phyloP scores from a whole-genome alignment of 345 rosid genomes.

The Gossypium thurberi region DNA sequence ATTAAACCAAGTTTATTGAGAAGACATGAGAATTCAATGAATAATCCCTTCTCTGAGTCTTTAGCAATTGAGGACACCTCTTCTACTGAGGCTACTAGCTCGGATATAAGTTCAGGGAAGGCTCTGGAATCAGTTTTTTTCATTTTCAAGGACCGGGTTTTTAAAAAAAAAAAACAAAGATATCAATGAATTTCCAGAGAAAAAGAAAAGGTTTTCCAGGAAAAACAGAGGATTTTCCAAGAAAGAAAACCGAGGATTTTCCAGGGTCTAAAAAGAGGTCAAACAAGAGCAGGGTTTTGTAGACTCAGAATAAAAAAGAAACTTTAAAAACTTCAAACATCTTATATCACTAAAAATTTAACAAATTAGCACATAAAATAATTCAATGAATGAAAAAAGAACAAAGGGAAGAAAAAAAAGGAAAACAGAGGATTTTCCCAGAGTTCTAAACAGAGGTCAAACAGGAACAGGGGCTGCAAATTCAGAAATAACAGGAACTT shows the following conservation, averaged over 20 bases:
- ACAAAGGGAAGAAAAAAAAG: background rate
- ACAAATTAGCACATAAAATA: background rate
- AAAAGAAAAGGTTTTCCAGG: background rate
- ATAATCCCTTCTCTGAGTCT: conserved; percentile 27
- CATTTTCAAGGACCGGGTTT: conserved; percentile 14
- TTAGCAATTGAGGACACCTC: conserved; percentile 32
- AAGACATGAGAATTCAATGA: conserved; percentile 33
- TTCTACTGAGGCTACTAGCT: conserved; percentile 28
- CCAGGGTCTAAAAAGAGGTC: background rate
- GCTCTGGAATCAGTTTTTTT: conserved; percentile 22
- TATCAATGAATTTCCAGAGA: background rate
- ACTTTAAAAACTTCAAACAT: background rate
- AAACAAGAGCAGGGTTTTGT: background rate
- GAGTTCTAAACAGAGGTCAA: background rate
- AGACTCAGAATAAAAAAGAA: background rate
- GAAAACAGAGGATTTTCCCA: background rate
- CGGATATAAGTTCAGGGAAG: conserved; percentile 30
- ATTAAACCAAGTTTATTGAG: conserved; percentile 42
- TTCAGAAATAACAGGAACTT: background rate
- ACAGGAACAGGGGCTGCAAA: background rate
- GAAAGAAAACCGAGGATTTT: background rate
- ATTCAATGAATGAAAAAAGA: background rate
- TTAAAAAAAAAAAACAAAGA: background rate
- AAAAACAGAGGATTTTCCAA: background rate
- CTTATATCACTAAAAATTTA: background rate